Base-by-base conservation (phyloP, 208 protist genomes). In the Acanthamoeba healyi region DNA sequence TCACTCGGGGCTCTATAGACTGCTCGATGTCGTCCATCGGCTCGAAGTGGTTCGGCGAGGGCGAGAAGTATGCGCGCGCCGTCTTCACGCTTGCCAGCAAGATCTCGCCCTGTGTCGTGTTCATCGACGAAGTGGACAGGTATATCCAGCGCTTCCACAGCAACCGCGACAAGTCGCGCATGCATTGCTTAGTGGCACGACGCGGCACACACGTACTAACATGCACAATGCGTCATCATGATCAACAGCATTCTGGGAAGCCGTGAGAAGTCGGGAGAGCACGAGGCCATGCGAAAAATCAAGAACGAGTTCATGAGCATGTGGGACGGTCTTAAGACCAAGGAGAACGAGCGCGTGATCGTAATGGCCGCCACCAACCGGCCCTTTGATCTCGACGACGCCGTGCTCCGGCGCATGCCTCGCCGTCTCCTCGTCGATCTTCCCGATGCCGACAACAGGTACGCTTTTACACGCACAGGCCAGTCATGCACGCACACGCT, bases 201-300 rank as follows among this genome's bases (percentile, higher is more conserved):
- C 51, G 26, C 51, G 17, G 22, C 49, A 56, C 49, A 56, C 49
- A 56, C 49, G 22, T 17, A 56, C 49, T 24, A 7, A 56, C 49
- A 56, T 17, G 22, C 49, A 56, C 49, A 56, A 38, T 46, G 94
- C 40, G 84, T 54, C 15, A 54, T 54, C 15, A 61, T 61, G 10
- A 7, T 61, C 22, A 61, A 93, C 70, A 92, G 88, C 63, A 97
- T 97, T 65, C 51, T 97, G 36, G 94, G 95, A 24, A 94, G 70
- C 44, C 74, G 96, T 14, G 94, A 96, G 26, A 94, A 95, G 38
- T n/a, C 51, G 22, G 93, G 94, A 22, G 96, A 97, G 89, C 96
- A 97, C 88, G 96, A 97, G 77, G 96, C 95, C n/a, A 97, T 96
- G 96, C 95, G 97, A 42, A 97, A 97, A 84, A 97, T 97, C 22